phyloP scores from a whole-genome alignment of 192 early-diverging fungal species.

The Dissophora globulifera region DNA sequence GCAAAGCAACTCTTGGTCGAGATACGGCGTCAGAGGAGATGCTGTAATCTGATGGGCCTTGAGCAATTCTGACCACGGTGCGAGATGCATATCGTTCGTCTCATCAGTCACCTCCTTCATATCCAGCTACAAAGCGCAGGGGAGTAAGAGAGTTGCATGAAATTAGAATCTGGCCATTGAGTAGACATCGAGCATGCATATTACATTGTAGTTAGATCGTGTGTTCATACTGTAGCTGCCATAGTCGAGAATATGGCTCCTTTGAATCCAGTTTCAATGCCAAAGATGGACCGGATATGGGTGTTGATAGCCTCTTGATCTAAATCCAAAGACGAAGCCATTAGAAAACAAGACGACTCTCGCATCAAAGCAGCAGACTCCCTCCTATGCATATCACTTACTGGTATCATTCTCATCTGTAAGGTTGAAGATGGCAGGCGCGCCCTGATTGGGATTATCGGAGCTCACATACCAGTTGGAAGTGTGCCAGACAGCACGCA shows the following conservation, averaged over 20 bases:
- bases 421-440: slow-evolving; percentile 80
- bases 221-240: slow-evolving; percentile 61
- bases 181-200: too few relatives aligned
- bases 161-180: too few relatives aligned
- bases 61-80: slow-evolving; percentile 89
- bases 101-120: slow-evolving; percentile 88
- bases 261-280: slow-evolving; percentile 83
- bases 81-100: slow-evolving; percentile 92
- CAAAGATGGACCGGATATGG: slow-evolving; percentile 74
- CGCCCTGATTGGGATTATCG: slow-evolving; percentile 54
- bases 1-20: slow-evolving; percentile 92
- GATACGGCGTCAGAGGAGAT: slow-evolving; percentile 91
- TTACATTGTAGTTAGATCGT: not conserved
- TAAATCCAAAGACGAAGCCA: slow-evolving; percentile 21
- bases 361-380: too few relatives aligned
- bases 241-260: slow-evolving; percentile 76
- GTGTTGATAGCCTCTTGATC: slow-evolving; percentile 84
- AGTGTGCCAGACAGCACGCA: slow-evolving; percentile 65
- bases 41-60: slow-evolving; percentile 72
- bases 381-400: too few relatives aligned
- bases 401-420: slow-evolving; percentile 88
- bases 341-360: too few relatives aligned
- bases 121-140: slow-evolving; percentile 75
- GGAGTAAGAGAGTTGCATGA: not conserved
- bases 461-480: slow-evolving; percentile 65